These are phyloP conservation scores for Plantago elongata DNA, from an alignment of 257 asterid genomes.

Conservation along the genomic window DNA sequence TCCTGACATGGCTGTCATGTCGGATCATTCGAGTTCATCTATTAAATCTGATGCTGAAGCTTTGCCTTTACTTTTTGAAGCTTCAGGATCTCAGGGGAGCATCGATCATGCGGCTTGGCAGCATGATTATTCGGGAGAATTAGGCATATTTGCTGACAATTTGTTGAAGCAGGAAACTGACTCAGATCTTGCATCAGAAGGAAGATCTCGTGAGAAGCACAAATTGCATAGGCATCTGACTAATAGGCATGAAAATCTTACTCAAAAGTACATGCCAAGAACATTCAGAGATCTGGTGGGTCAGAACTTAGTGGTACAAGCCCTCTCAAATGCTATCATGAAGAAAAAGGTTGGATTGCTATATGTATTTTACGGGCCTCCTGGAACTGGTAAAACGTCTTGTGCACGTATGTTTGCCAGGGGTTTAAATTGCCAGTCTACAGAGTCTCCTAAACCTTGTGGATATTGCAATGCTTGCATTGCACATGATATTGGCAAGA, in stretches of 20 bases:
- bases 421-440: slow-evolving; percentile 73
- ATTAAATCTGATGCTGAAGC: slow-evolving; percentile 69
- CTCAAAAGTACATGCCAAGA: slow-evolving; percentile 80
- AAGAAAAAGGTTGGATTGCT: slow-evolving; percentile 67
- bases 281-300: slow-evolving; percentile 81
- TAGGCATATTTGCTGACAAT: slow-evolving; percentile 78
- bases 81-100: slow-evolving; percentile 70
- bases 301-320: slow-evolving; percentile 80
- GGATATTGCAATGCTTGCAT: slow-evolving; percentile 69
- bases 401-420: slow-evolving; percentile 78
- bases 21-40: slow-evolving; percentile 65
- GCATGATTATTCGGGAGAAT: slow-evolving; percentile 82
- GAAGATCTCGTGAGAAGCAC: slow-evolving; percentile 51
- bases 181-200: slow-evolving; percentile 84
- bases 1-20: slow-evolving; percentile 44
- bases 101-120: slow-evolving; percentile 60
- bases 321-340: slow-evolving; percentile 71
- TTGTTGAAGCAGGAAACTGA: slow-evolving; percentile 61
- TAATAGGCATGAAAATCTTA: slow-evolving; percentile 68
- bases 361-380: slow-evolving; percentile 81
- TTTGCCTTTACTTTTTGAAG: slow-evolving; percentile 73
- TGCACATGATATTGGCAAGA: slow-evolving; percentile 53
- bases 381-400: slow-evolving; percentile 86
- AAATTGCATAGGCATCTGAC: slow-evolving; percentile 33
- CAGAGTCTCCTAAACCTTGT: slow-evolving; percentile 70